Evolutionary conservation across 805 yeast species (phyloP).

Genomic region (Cephaloascus albidus): DNA sequence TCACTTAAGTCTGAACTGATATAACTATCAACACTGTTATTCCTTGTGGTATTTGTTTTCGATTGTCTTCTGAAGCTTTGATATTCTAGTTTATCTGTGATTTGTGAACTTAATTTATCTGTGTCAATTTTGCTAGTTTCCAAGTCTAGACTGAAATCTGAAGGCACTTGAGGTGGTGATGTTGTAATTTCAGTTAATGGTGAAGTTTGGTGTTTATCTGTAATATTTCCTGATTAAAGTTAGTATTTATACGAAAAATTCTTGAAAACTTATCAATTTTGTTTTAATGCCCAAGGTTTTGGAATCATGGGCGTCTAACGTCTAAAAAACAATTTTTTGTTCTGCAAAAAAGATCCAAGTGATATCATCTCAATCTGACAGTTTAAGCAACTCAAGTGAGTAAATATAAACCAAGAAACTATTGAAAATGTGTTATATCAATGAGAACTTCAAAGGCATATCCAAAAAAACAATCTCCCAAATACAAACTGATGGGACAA

Average conservation of each 20-base stretch:
- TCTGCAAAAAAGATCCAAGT: too few species aligned
- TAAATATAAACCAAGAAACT: too few species aligned
- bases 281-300: neutral
- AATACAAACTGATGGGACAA: neutral
- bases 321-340: too few species aligned
- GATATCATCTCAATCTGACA: too few species aligned
- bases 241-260: neutral
- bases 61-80: neutral
- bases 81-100: neutral
- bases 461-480: neutral
- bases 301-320: neutral
- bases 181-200: conserved; percentile 31
- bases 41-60: neutral
- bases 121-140: neutral
- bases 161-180: conserved; percentile 19
- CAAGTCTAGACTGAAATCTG: neutral
- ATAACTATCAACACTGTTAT: conserved; percentile 1
- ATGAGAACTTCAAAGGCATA: too few species aligned
- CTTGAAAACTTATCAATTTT: neutral
- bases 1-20: conserved; percentile 40
- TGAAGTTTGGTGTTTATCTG: conserved; percentile 7
- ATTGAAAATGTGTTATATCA: too few species aligned
- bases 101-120: neutral
- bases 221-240: neutral
- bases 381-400: too few species aligned